These are phyloP conservation scores for Podospora didyma DNA, from an alignment of 495 filamentous ascomycete species.

Conservation along the genomic window DNA sequence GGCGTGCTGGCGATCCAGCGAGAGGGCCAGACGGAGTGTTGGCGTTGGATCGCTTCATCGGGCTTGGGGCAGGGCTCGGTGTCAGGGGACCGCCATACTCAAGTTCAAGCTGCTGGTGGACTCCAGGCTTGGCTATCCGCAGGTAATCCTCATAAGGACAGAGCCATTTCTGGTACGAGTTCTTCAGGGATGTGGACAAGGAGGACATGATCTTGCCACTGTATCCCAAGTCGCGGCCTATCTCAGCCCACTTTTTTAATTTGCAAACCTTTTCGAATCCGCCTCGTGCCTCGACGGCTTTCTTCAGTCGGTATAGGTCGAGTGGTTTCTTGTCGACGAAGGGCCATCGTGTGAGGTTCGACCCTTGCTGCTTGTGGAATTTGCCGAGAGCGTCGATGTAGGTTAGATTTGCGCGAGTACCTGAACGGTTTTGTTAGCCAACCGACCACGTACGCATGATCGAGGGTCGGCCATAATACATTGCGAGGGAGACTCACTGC, in stretches of 20 bases:
- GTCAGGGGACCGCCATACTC: conserved; percentile 93
- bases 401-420: conserved; percentile 89
- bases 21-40: conserved; percentile 63
- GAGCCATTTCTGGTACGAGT: conserved; percentile 94
- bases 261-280: conserved; percentile 97
- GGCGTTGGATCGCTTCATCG: conserved; percentile 71
- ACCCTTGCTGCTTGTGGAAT: conserved; percentile 96
- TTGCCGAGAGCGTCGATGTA: conserved; percentile 94
- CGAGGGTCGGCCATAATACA: conserved; percentile 7
- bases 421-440: conserved; percentile 39
- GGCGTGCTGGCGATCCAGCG: conserved; percentile 67
- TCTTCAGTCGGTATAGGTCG: conserved; percentile 93
- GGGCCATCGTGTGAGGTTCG: conserved; percentile 86
- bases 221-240: conserved; percentile 93
- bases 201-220: conserved; percentile 99
- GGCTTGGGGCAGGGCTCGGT: conserved; percentile 83
- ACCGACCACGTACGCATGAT: conserved; percentile 4
- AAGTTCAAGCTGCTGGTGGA: conserved; percentile 89
- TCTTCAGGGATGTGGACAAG: conserved; percentile 97
- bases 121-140: conserved; percentile 86
- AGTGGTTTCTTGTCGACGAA: conserved; percentile 97
- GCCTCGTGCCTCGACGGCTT: conserved; percentile 88
- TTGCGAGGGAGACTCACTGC: conserved; percentile 64
- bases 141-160: conserved; percentile 97
- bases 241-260: conserved; percentile 98